A percentile compares a stretch with the other conserved stretches of the same genome.
Conservation (phyloP, 2,329 filamentous ascomycete species). For the Teratosphaeria epicoccoides region DNA sequence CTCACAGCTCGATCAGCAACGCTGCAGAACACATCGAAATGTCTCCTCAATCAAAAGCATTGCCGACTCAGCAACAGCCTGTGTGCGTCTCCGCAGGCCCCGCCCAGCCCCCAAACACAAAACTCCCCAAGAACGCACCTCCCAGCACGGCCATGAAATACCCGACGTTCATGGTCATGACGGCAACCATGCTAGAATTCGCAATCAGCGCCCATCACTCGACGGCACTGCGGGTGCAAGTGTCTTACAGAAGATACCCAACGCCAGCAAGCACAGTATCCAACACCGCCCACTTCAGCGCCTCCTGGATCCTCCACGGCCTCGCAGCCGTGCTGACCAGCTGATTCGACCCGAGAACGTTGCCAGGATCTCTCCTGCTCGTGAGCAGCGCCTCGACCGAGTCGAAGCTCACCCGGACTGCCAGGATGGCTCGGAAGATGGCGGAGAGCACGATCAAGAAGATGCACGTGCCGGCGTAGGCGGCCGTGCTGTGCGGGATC, state of each 20-base stretch:
- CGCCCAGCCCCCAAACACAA: conserved; percentile 19
- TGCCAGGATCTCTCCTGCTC: neutral
- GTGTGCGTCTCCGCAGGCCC: conserved; percentile 1
- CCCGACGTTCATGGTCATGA: conserved; percentile 79
- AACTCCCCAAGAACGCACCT: conserved; percentile 62
- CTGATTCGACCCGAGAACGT: neutral
- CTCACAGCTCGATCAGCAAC: neutral
- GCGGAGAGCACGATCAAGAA: conserved; percentile 67
- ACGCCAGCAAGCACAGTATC: conserved; percentile 61
- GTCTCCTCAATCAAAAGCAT: neutral
- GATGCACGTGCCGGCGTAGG: conserved; percentile 79
- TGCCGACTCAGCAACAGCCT: neutral
- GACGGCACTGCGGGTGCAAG: neutral
- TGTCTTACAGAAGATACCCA: conserved; percentile 69
- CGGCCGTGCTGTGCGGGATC: conserved; percentile 57
- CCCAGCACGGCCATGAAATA: conserved; percentile 68
- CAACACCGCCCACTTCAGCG: conserved; percentile 58
- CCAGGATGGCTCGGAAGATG: conserved; percentile 47
- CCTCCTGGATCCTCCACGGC: conserved; percentile 72
- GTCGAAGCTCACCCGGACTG: conserved; percentile 14
- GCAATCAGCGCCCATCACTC: conserved; percentile 5
- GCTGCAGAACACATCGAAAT: neutral
- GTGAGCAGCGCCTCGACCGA: conserved; percentile 7
- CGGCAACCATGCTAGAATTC: conserved; percentile 65
- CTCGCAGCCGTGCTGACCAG: conserved; percentile 25